phyloP scores from a whole-genome alignment of 2,329 filamentous ascomycete genomes.

The Lecanicillium sp. region DNA sequence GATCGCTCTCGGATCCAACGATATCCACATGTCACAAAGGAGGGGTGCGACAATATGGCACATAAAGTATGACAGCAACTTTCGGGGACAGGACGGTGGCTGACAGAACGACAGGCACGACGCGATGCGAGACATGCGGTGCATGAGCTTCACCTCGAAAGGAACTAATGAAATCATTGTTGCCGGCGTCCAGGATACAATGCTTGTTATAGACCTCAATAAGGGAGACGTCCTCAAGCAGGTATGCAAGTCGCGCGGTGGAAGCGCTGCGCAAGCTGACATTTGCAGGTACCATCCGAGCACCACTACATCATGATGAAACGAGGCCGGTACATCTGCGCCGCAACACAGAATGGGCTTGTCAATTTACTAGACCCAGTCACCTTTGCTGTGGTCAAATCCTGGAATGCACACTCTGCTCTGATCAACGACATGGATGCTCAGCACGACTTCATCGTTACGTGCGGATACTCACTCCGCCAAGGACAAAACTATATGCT shows the following conservation, averaged over 20 bases:
- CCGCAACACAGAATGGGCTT: constrained; percentile 73
- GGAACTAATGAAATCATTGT: constrained; percentile 78
- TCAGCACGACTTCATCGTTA: constrained; percentile 89
- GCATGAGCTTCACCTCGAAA: constrained; percentile 93
- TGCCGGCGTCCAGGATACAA: constrained; percentile 76
- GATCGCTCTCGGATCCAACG: constrained; percentile 73
- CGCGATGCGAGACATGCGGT: constrained; percentile 80
- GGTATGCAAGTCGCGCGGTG: constrained; percentile 29
- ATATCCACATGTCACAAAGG: constrained; percentile 82
- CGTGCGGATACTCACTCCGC: constrained; percentile 85
- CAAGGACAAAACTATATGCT: constrained; percentile 69
- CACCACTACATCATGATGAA: constrained; percentile 89
- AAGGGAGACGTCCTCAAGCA: constrained; percentile 69
- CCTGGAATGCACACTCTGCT: constrained; percentile 85
- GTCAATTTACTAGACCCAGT: constrained; percentile 82
- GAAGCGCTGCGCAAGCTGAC: constrained; percentile 24
- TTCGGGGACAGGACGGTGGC: not conserved
- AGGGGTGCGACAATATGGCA: constrained; percentile 86
- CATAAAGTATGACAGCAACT: constrained; percentile 51
- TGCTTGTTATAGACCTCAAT: constrained; percentile 69
- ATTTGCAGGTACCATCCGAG: constrained; percentile 56
- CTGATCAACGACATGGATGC: constrained; percentile 96
- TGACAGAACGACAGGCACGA: constrained; percentile 44
- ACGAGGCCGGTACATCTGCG: constrained; percentile 83
- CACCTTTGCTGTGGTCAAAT: constrained; percentile 71